Conservation (phyloP, 352 stramenopile genomes). For the Globisporangium parvum region DNA sequence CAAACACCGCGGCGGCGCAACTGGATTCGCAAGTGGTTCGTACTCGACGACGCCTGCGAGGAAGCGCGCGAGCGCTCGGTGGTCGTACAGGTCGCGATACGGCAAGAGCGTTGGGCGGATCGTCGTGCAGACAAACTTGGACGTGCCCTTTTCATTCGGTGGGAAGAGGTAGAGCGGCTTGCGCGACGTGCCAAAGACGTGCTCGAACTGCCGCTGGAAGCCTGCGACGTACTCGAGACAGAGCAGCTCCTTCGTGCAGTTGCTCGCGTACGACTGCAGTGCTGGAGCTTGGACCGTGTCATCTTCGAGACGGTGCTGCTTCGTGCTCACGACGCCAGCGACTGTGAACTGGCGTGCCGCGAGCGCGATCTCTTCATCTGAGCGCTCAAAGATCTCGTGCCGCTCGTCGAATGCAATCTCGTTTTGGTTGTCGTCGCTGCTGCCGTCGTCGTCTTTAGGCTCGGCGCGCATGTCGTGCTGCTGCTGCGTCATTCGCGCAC, state of each 20-base stretch:
- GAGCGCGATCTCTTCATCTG: constrained; percentile 51
- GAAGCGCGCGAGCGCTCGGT: constrained; percentile 81
- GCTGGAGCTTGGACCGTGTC: constrained; percentile 26
- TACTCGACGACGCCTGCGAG: constrained; percentile 91
- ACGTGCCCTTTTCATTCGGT: constrained; percentile 88
- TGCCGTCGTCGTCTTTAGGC: constrained; percentile 26
- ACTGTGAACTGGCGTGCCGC: constrained; percentile 66
- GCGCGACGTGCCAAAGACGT: constrained; percentile 70
- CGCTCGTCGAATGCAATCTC: constrained; percentile 33
- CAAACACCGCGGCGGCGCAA: constrained; percentile 64
- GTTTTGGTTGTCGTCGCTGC: constrained; percentile 10
- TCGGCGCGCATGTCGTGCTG: constrained; percentile 39
- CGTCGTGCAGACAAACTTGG: constrained; percentile 94
- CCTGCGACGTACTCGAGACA: constrained; percentile 92
- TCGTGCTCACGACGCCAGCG: constrained; percentile 72
- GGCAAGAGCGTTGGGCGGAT: constrained; percentile 91
- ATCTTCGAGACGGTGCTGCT: constrained; percentile 70
- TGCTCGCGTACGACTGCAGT: constrained; percentile 39
- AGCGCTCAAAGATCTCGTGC: constrained; percentile 44
- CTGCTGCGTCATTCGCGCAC: constrained; percentile 14
- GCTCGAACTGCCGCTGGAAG: constrained; percentile 88
- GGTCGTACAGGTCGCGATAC: constrained; percentile 90
- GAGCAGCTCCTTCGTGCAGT: constrained; percentile 88
- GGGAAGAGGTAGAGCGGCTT: constrained; percentile 82
- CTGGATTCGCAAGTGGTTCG: constrained; percentile 88